phyloP scores from a whole-genome alignment of 2,329 filamentous ascomycete genomes.

The Alternaria postmessia region DNA sequence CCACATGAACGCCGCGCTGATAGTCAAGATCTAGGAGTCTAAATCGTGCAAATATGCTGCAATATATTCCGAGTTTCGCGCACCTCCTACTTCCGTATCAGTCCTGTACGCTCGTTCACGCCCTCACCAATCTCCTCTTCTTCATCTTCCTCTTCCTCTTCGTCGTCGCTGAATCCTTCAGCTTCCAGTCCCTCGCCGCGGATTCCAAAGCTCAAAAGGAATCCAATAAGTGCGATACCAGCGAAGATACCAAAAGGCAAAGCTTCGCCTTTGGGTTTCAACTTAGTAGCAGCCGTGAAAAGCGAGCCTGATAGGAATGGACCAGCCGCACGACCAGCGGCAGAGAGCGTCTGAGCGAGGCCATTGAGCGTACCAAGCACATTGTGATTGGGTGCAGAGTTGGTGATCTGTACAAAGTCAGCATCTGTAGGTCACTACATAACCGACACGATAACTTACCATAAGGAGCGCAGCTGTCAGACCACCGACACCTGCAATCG shows the following conservation, averaged over 20 bases:
- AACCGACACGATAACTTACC: constrained; percentile 61
- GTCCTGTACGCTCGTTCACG: constrained; percentile 39
- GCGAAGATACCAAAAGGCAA: constrained; percentile 89
- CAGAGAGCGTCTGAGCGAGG: constrained; percentile 90
- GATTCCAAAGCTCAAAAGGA: constrained; percentile 80
- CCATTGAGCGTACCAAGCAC: constrained; percentile 92
- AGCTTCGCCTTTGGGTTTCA: constrained; percentile 82
- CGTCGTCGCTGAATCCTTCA: constrained; percentile 60
- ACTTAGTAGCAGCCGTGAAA: constrained; percentile 78
- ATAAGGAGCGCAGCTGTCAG: constrained; percentile 88
- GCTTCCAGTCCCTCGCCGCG: constrained; percentile 68
- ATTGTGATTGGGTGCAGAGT: constrained; percentile 84
- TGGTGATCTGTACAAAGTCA: constrained; percentile 74
- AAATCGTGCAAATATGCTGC: constrained; percentile 15
- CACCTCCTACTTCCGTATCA: constrained; percentile 38
- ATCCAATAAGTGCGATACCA: constrained; percentile 81
- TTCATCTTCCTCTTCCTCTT: constrained; percentile 35
- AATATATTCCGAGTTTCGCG: background rate
- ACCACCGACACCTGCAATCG: constrained; percentile 86
- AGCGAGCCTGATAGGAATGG: constrained; percentile 88
- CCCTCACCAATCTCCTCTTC: constrained; percentile 32
- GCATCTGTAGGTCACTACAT: background rate
- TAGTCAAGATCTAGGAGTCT: constrained; percentile 7
- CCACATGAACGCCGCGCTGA: constrained; percentile 24
- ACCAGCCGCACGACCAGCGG: constrained; percentile 85